Evolutionary conservation across 2,329 filamentous ascomycete genomes (phyloP), one percentile per base, ranked within the genome.

Genomic region (Microsporum audouinii): DNA sequence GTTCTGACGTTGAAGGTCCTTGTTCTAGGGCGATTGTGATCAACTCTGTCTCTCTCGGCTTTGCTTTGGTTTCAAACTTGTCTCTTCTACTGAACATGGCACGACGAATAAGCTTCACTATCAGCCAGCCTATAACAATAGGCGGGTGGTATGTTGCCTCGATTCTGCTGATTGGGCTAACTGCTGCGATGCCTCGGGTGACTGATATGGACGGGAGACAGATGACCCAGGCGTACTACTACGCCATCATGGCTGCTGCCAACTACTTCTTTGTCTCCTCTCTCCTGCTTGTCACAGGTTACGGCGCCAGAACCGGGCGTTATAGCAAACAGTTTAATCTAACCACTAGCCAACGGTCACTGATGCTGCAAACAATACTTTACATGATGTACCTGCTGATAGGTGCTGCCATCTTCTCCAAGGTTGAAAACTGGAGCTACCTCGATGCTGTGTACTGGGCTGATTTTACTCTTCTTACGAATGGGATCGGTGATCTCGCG

Each of bases 81-180:
- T 74, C 78, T 2, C 71, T 85, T 5, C 74, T 84, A 1, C 73
- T 84, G 29, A 84, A 84, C 68, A 85, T 85, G 82, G 79, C 81
- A 1, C 76, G 77, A 29, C 75, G 81, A 10, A 66, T 85, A 7
- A 72, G 75, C 0, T 85, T 85, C 67, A 72, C 74, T 3, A 72
- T 83, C 31, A 81, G 82, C 0, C 82, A 84, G 66, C 80, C 82
- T 0, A 80, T 84, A 49, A 84, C 82, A 0, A 82, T 85, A 38
- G 66, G 78, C n/a, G 82, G 82, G n/a, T 85, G 81, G 72, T 78
- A 81, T 55, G 65, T 82, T 2, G 76, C 82, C 10, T 81, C 80
- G 0, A 63, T 80, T 3, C 73, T 85, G 1, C 73, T 85, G 34
- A 79, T 84, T 33, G 76, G 74, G 2, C 75, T 84, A 7, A 76